Percentiles rank a stretch among this genome's conserved stretches.
Conservation (phyloP, 2,329 filamentous ascomycete species). For the Chrysoporthe austroafricana region DNA sequence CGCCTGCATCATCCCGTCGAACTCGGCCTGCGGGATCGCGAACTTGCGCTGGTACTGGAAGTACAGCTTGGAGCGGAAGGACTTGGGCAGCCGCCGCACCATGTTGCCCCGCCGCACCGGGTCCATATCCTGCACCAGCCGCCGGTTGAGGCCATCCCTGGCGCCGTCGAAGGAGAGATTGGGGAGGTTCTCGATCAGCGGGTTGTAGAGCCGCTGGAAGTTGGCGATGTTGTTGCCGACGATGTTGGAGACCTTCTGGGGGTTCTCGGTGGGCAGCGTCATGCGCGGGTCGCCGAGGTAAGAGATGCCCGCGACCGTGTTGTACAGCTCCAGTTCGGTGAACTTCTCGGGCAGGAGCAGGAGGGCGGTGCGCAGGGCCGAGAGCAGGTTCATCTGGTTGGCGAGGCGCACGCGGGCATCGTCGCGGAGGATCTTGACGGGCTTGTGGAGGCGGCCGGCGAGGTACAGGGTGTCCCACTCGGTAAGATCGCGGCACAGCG, state of each 20-base stretch:
- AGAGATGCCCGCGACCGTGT: conserved; percentile 87
- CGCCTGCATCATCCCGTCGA: conserved; percentile 81
- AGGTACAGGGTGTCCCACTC: conserved; percentile 95
- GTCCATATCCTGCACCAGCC: conserved; percentile 88
- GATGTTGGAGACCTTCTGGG: conserved; percentile 91
- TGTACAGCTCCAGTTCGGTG: conserved; percentile 85
- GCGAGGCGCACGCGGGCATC: conserved; percentile 89
- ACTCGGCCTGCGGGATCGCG: conserved; percentile 80
- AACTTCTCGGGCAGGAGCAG: conserved; percentile 83
- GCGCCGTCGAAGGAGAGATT: conserved; percentile 81
- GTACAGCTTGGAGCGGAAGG: conserved; percentile 88
- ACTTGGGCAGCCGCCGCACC: conserved; percentile 85
- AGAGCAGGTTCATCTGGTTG: conserved; percentile 94
- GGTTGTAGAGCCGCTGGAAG: conserved; percentile 89
- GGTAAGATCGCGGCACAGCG: conserved; percentile 81
- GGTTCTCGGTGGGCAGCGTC: conserved; percentile 86
- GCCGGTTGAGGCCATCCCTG: conserved; percentile 66
- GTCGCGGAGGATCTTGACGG: conserved; percentile 95
- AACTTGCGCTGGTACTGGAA: conserved; percentile 94
- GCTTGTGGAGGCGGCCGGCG: conserved; percentile 94
- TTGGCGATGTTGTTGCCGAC: conserved; percentile 88
- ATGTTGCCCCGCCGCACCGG: conserved; percentile 90
- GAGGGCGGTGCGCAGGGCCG: conserved; percentile 86
- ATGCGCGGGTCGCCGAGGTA: conserved; percentile 98
- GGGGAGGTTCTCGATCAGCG: conserved; percentile 85